Base-by-base conservation (phyloP, 306 rosid species). In the Prunus armeniaca region DNA sequence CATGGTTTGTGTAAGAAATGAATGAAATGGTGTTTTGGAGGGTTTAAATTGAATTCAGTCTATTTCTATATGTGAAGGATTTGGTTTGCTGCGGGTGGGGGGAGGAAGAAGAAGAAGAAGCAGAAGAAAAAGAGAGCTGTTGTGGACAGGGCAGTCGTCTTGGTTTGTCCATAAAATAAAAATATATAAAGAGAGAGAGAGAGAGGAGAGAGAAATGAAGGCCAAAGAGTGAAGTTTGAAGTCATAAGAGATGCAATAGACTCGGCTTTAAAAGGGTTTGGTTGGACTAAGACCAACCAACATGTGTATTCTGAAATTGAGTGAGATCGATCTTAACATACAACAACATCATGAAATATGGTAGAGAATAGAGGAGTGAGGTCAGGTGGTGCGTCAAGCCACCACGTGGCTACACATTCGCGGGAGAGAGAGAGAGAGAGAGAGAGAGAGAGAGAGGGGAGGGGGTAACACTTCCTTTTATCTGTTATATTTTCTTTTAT, bases 191-290 rank as follows among this genome's bases (percentile, higher is more conserved):
- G 54, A 25, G 24, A 49, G 73, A 38, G 27, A 12, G 34, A 27
- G 41, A 55, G 68, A 81, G 73, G 82, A 71, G 65, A 25, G 24
- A 49, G 73, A 32, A 32, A 32, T 0, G 41, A 34, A 38, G 43
- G 43, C 43, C 43, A 38, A 38, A 12, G 73, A 65, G 74, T 54
- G 75, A 71, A 63, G 65, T 75, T 76, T 74, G 65, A 72, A 84
- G 84, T 80, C 84, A 52, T 24, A 71, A 51, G 76, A 78, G 84
- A 73, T 63, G 89, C 91, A 82, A 82, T 69, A 82, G 85, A 89
- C 86, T 82, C 91, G 87, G 90, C 91, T 80, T 72, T 64, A 82
- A 87, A 84, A 72, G 86, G 86, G 87, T 74, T 87, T 84, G 72
- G 88, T 87, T 84, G 72, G 88, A 86, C 90, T 84, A 71, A 78